These are phyloP conservation scores for Diaporthe vaccinii DNA, from an alignment of 2,329 filamentous ascomycete genomes.

Conservation along the genomic window DNA sequence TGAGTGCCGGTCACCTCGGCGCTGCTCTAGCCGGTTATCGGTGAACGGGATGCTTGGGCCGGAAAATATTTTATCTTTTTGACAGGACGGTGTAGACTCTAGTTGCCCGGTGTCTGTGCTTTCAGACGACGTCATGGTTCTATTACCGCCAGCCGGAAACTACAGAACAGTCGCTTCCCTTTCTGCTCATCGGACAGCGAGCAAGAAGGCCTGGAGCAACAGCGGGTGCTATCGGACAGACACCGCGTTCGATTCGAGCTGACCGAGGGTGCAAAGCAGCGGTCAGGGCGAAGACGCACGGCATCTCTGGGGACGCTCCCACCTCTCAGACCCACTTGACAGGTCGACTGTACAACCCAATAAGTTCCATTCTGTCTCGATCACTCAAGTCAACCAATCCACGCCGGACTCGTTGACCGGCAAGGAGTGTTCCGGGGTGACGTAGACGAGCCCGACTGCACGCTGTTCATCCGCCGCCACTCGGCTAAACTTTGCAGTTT, in stretches of 20 bases:
- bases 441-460: too few relatives aligned
- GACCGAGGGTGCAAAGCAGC: not conserved
- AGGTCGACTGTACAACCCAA: conserved; percentile 56
- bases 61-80: not conserved
- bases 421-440: conserved; percentile 57
- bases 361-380: conserved; percentile 50
- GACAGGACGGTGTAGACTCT: not conserved
- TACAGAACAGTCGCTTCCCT: not conserved
- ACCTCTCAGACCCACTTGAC: conserved; percentile 4
- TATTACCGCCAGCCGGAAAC: not conserved
- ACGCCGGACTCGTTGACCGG: conserved; percentile 50
- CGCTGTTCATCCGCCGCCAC: too few relatives aligned
- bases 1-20: not conserved
- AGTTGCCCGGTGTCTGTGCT: not conserved
- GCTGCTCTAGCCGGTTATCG: too few relatives aligned
- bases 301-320: too few relatives aligned
- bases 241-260: not conserved
- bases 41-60: not conserved
- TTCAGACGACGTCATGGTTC: not conserved
- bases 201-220: not conserved
- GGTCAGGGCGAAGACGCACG: not conserved
- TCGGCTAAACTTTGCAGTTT: too few relatives aligned
- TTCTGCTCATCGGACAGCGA: not conserved
- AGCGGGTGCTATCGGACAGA: not conserved
- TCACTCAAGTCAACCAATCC: conserved; percentile 47